Evolutionary conservation across 2,329 filamentous ascomycete species (phyloP), one percentile per base, ranked within the genome.

Genomic region (Nemania sp.): DNA sequence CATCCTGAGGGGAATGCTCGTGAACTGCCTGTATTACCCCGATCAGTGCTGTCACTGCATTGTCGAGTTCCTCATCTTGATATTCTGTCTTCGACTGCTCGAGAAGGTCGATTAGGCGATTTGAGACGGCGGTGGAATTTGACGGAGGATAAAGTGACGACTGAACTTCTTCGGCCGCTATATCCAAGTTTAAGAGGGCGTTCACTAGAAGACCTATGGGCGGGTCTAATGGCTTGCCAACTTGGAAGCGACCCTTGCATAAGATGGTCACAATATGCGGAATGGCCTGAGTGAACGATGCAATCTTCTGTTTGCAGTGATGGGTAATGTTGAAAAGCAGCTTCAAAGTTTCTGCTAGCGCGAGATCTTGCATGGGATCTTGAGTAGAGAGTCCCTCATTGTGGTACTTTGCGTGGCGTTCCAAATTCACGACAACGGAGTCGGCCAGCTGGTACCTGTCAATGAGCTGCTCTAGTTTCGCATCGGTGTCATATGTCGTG

Each of bases 261-360:
- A 97, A 76, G 15, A 97, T 80, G 39, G 82, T 81, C 52, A 92
- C 76, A 23, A 97, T 82, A 54, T 84, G 79, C 9, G 85, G 80
- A 36, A 95, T 80, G 2, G 87, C 84, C 19, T 81, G 75, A 1
- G 83, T 83, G 66, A 97, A 95, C 0, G 77, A 73, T 0, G 76
- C 69, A 4, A 75, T 72, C 22, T 86, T 78, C 36, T 86, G 78
- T 3, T 85, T 83, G 61, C 86, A 88, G 65, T 86, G 85, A 64
- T 92, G 86, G 1, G 88, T 89, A 48, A 96, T 78, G 70, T 97
- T 97, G 78, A 95, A 97, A 46, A 96, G 74, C 34, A 97, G 79
- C 67, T 96, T 97, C 44, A 94, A 75, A 0, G 89, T 93, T 70
- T 97, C 93, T 7, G 79, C 80, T 31, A 97, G 78, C 0, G 92